Conservation (phyloP, 2,329 filamentous ascomycete genomes). For the Ophiostoma perfectum region DNA sequence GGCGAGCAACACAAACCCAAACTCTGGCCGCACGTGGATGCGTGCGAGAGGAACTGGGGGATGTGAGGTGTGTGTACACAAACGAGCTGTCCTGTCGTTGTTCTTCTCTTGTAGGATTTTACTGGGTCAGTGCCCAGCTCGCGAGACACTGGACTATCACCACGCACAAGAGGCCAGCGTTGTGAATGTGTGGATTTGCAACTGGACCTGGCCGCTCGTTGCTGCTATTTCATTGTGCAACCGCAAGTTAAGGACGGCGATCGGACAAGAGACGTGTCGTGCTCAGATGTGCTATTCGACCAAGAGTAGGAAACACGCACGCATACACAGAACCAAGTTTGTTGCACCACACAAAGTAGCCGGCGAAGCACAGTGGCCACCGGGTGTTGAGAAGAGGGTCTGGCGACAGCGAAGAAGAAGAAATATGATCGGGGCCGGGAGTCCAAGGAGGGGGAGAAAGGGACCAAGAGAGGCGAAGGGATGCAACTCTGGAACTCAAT, state of each 20-base stretch:
- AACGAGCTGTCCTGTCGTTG: neutral
- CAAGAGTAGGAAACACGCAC: neutral
- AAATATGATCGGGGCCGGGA: too few relatives aligned
- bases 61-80: neutral
- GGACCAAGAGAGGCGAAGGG: too few relatives aligned
- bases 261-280: conserved; percentile 8
- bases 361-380: neutral
- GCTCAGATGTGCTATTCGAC: neutral
- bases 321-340: neutral
- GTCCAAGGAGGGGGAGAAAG: too few relatives aligned
- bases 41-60: neutral
- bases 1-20: neutral
- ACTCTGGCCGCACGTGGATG: neutral
- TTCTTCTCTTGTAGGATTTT: neutral
- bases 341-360: neutral
- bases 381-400: neutral
- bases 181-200: neutral
- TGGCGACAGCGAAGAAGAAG: too few relatives aligned
- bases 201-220: neutral
- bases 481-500: too few relatives aligned
- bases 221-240: conserved; percentile 14
- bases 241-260: conserved; percentile 11
- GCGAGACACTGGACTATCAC: neutral
- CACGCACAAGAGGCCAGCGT: neutral
- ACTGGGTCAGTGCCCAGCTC: conserved; percentile 3